Conservation (phyloP, 208 protist genomes). For the Trypanosoma cruzi region DNA sequence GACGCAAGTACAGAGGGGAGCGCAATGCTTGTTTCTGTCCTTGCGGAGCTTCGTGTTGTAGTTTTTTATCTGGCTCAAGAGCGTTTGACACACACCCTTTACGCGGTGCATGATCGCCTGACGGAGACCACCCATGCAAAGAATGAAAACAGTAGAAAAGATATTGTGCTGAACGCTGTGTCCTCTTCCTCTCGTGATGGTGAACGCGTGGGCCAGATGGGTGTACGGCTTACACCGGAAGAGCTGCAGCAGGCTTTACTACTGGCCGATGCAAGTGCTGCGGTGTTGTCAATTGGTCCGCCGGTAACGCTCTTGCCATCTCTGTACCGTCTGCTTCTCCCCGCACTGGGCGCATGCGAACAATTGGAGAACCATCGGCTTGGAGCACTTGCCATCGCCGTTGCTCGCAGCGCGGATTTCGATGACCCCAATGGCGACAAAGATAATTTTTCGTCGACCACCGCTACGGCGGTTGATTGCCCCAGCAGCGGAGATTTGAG, state of each 20-base stretch:
- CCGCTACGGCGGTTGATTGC: neutral
- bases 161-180: neutral
- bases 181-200: conserved; percentile 6
- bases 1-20: neutral
- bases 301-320: conserved; percentile 12
- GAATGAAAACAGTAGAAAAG: neutral
- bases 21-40: conserved; percentile 9
- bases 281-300: conserved; percentile 33
- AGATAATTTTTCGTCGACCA: neutral
- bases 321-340: conserved; percentile 49
- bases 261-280: conserved; percentile 36
- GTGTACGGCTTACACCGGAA: conserved; percentile 27
- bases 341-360: conserved; percentile 51
- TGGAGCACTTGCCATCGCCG: conserved; percentile 41
- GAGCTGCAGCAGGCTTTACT: conserved; percentile 37
- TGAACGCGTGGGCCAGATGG: conserved; percentile 40
- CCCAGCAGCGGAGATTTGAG: neutral
- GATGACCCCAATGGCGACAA: conserved; percentile 3
- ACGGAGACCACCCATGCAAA: neutral
- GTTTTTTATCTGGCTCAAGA: conserved; percentile 23
- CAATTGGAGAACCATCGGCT: conserved; percentile 46
- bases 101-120: conserved; percentile 3
- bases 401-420: conserved; percentile 50
- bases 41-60: conserved; percentile 17
- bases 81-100: conserved; percentile 14